phyloP scores from a whole-genome alignment of 192 early-diverging fungal genomes.

The Coemansia sp. region DNA sequence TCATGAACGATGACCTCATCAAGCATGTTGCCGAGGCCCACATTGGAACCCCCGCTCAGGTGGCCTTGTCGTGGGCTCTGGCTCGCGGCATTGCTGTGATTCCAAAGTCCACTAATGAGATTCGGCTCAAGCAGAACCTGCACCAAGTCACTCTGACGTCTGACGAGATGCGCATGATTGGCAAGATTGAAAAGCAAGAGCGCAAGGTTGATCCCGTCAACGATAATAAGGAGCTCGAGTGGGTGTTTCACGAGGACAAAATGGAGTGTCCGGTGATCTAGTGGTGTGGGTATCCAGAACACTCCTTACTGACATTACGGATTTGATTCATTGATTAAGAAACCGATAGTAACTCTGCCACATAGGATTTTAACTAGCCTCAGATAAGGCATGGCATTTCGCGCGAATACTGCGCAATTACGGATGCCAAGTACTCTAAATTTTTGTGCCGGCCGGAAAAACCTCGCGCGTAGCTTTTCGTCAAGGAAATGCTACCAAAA shows the following conservation, averaged over 20 bases:
- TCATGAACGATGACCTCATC: slow-evolving; percentile 55
- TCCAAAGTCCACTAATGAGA: slow-evolving; percentile 72
- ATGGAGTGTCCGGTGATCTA: slow-evolving; percentile 47
- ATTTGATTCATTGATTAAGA: not conserved
- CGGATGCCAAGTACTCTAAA: not conserved
- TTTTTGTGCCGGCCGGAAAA: not conserved
- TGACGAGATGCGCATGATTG: slow-evolving; percentile 41
- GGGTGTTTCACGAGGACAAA: slow-evolving; percentile 44
- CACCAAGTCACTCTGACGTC: slow-evolving; percentile 21
- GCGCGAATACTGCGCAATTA: not conserved
- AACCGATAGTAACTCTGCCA: not conserved
- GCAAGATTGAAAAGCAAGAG: slow-evolving; percentile 21
- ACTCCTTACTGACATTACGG: too few species aligned
- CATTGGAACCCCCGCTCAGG: slow-evolving; percentile 64
- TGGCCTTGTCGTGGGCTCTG: slow-evolving; percentile 71
- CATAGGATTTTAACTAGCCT: not conserved
- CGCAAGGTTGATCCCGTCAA: slow-evolving; percentile 40
- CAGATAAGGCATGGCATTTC: not conserved
- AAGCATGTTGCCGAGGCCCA: slow-evolving; percentile 69
- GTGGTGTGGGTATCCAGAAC: not conserved
- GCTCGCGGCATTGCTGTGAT: slow-evolving; percentile 76
- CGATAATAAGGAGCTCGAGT: slow-evolving; percentile 32
- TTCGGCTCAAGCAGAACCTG: slow-evolving; percentile 60
- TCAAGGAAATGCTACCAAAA: not conserved
- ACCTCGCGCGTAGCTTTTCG: not conserved